phyloP scores from a whole-genome alignment of 192 early-diverging fungal species.

The Coemansia reversa region DNA sequence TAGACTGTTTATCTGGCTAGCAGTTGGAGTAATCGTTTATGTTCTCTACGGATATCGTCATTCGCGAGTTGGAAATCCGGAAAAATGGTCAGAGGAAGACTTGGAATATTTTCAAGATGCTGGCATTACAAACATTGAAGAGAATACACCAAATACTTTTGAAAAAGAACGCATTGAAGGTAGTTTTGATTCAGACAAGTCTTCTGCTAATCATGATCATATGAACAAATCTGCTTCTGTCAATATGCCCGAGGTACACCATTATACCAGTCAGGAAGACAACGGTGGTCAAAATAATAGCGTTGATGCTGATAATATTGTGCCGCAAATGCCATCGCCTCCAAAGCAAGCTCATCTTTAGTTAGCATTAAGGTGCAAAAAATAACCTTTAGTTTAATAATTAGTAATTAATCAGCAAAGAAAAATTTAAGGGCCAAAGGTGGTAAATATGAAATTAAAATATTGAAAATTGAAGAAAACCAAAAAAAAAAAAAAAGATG shows the following conservation, averaged over 20 bases:
- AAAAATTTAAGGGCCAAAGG: no score
- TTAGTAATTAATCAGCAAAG: no score
- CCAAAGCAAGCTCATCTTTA: no score
- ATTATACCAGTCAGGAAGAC: background rate
- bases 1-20: conserved; percentile 79
- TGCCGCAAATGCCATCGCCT: no score
- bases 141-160: background rate
- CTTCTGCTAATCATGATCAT: no score
- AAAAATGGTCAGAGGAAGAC: conserved; percentile 48
- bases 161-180: conserved; percentile 4
- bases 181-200: no score
- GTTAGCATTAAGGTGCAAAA: no score
- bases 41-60: conserved; percentile 62
- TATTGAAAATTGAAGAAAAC: background rate
- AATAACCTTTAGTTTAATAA: no score
- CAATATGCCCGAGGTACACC: conserved; percentile 5
- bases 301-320: no score
- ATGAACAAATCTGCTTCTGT: background rate
- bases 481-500: background rate
- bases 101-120: conserved; percentile 42
- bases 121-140: conserved; percentile 12
- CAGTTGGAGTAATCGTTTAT: conserved; percentile 76
- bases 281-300: no score
- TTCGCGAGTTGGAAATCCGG: conserved; percentile 64
- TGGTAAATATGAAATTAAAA: background rate